phyloP scores from a whole-genome alignment of 805 yeast genomes.

The Torulaspora franciscae region DNA sequence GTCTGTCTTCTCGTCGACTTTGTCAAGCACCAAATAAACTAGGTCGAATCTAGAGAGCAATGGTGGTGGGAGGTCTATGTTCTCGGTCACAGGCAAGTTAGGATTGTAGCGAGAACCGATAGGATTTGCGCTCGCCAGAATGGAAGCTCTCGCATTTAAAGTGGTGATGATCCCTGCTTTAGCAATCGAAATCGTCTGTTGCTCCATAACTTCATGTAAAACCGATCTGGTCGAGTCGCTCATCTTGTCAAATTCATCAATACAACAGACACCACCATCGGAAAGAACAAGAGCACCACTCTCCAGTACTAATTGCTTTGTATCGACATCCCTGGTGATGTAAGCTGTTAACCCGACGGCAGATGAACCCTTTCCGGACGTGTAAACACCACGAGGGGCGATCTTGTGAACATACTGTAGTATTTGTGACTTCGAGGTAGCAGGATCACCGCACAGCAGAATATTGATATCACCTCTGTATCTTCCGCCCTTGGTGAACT shows the following conservation, averaged over 20 bases:
- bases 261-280: conserved; percentile 98
- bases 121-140: conserved; percentile 95
- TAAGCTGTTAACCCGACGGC: conserved; percentile 99
- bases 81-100: conserved; percentile 87
- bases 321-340: conserved; percentile 88
- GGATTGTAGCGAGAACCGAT: conserved; percentile 94
- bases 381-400: conserved; percentile 96
- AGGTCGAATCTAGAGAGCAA: conserved; percentile 90
- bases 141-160: conserved; percentile 91
- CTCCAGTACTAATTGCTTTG: conserved; percentile 88
- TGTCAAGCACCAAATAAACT: conserved; percentile 87
- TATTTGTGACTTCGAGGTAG: conserved; percentile 93
- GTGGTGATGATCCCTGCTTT: conserved; percentile 98
- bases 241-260: conserved; percentile 98
- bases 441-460: conserved; percentile 94
- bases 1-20: conserved; percentile 81
- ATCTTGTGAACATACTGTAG: conserved; percentile 93
- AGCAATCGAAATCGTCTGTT: conserved; percentile 96
- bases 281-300: conserved; percentile 94
- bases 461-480: conserved; percentile 95
- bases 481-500: conserved; percentile 82
- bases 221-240: conserved; percentile 90
- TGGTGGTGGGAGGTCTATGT: conserved; percentile 96
- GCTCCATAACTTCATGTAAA: conserved; percentile 98
- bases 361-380: conserved; percentile 98